Percentiles rank a stretch among this genome's conserved stretches.
phyloP scores from a whole-genome alignment of 768 basidiomycete species.

The Tricholoma bakamatsutake region DNA sequence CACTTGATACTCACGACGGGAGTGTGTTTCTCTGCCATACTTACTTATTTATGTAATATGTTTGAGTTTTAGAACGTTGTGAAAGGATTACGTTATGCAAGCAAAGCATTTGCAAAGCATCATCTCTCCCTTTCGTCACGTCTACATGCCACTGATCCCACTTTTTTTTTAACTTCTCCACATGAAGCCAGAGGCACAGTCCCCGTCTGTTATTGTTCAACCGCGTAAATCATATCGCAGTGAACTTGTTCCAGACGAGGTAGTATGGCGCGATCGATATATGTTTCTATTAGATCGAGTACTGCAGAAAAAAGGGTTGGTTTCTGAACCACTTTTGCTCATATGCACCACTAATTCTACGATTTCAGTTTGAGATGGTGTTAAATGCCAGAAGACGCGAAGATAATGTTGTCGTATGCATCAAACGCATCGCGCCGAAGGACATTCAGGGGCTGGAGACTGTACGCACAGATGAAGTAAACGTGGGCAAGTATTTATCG shows the following conservation, averaged over 20 bases:
- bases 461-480: background rate
- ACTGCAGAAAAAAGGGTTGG: constrained; percentile 9
- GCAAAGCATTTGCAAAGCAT: too few species aligned
- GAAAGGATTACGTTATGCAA: too few species aligned
- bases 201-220: too few species aligned
- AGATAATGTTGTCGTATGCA: constrained; percentile 4
- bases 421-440: constrained; percentile 8
- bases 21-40: too few species aligned
- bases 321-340: background rate
- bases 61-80: too few species aligned
- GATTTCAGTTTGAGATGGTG: constrained; percentile 1
- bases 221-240: too few species aligned
- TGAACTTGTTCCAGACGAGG: background rate
- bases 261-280: constrained; percentile 19
- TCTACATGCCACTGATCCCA: too few species aligned
- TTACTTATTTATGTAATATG: too few species aligned
- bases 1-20: too few species aligned
- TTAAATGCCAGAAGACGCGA: constrained; percentile 5
- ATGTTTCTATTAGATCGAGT: constrained; percentile 19
- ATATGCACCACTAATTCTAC: background rate
- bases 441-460: background rate
- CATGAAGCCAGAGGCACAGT: too few species aligned
- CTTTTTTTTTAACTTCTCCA: too few species aligned
- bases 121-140: too few species aligned
- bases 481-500: constrained; percentile 4